phyloP scores from a whole-genome alignment of 306 rosid species.

The Ormosia semicastrata region DNA sequence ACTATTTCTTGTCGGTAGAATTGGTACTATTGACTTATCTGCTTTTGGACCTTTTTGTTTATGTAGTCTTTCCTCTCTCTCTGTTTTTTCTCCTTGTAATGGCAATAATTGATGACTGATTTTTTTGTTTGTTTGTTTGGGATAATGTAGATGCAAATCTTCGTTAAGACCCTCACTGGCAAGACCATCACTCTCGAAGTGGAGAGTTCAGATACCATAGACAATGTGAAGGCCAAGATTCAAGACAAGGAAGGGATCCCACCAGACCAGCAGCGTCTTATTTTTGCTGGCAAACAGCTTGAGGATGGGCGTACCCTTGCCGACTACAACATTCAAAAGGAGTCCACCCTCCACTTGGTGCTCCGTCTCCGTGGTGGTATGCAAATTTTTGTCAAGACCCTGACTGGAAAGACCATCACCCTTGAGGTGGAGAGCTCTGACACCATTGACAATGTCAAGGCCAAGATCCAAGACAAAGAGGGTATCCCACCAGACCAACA shows the following conservation, averaged over 20 bases:
- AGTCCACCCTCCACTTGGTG: slow-evolving; percentile 20
- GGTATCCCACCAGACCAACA: slow-evolving; percentile 29
- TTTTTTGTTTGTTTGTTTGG: background rate
- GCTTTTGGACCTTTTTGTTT: background rate
- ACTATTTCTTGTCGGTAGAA: background rate
- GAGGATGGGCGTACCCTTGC: slow-evolving; percentile 23
- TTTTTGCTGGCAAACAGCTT: slow-evolving; percentile 27
- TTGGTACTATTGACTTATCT: background rate
- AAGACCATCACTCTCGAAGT: slow-evolving; percentile 30
- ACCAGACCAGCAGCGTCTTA: slow-evolving; percentile 23
- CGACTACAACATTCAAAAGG: slow-evolving; percentile 28
- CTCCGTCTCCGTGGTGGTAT: slow-evolving; percentile 24
- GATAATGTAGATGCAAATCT: slow-evolving; percentile 20
- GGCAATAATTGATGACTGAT: background rate
- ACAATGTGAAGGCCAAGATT: slow-evolving; percentile 22
- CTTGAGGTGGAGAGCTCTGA: slow-evolving; percentile 31
- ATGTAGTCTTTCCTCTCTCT: background rate
- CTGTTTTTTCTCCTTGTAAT: background rate
- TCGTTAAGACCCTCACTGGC: slow-evolving; percentile 26
- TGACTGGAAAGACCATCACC: slow-evolving; percentile 22
- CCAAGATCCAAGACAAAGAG: slow-evolving; percentile 27
- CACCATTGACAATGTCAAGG: slow-evolving; percentile 24
- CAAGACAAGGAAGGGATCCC: slow-evolving; percentile 29
- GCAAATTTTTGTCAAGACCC: slow-evolving; percentile 23
- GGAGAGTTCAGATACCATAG: slow-evolving; percentile 28